Base-by-base conservation (phyloP, 805 yeast species). In the Candida ovalis region DNA sequence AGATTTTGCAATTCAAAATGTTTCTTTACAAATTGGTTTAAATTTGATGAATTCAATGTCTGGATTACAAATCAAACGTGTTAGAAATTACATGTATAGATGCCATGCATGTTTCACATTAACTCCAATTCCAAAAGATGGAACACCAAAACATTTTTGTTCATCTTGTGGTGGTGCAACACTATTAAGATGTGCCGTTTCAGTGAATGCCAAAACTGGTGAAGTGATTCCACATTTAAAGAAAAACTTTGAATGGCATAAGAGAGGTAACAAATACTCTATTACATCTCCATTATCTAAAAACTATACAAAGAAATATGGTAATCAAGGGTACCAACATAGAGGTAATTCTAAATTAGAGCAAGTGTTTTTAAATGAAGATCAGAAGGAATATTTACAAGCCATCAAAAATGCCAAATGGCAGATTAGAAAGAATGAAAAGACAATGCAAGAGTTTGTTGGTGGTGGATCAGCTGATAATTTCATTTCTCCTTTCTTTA, bases 1-100 rank as follows among this genome's bases (percentile, higher is more conserved):
- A 24, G 99, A 94, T 79, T 94, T 92, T 71, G 98, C 99, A 2
- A 88, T 92, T 60, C 99, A 94, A 68, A 94, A 94, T 67, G 96
- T 91, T 15, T 80, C 96, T 1, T 75, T 94, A 70, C 98, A 92
- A 67, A 76, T 94, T 58, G 97, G 97, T 4, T 67, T 94, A 49
- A 86, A 88, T 55, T 73, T 92, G 56, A 85, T 94, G 82, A 91
- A 91, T 67, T 74, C 87, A 22, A 76, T 80, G 71, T 81, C 91
- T 1, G 99, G 99, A 19, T 72, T 83, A 53, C 89, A 84, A 59
- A 91, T 94, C 68, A 85, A 81, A 56, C 80, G 88, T 64, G 86
- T 94, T 30, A 78, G 96, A 64, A 88, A 86, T 71, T 91, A 88
- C 66, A 92, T 92, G 97, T 77, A 88, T 62, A 77, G 99, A 68